A percentile compares a stretch with the other conserved stretches of the same genome.
Evolutionary conservation across 768 basidiomycete genomes (phyloP).

Genomic region (Scleroderma citrinum): DNA sequence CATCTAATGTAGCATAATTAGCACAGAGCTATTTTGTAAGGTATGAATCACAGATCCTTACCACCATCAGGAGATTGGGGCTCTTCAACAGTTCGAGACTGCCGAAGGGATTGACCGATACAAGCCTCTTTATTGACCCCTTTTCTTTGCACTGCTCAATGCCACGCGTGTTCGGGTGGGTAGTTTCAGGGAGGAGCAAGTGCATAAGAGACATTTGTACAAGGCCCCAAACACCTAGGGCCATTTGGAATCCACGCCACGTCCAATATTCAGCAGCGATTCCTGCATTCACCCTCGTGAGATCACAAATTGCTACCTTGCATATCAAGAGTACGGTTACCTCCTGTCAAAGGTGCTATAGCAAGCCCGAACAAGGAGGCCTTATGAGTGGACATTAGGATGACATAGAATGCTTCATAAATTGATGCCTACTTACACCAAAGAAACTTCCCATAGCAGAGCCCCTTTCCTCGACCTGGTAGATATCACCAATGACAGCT

Average conservation of each 20-base stretch:
- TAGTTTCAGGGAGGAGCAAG: constrained; percentile 30
- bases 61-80: constrained; percentile 23
- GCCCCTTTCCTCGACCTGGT: constrained; percentile 55
- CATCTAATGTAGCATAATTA: too few species aligned
- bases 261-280: constrained; percentile 27
- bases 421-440: constrained; percentile 33
- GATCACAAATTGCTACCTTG: neutral
- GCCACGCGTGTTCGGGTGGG: constrained; percentile 26
- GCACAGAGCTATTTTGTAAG: neutral
- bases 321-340: constrained; percentile 23
- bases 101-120: constrained; percentile 29
- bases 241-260: constrained; percentile 28
- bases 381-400: constrained; percentile 12
- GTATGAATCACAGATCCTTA: constrained; percentile 7
- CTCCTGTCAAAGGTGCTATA: constrained; percentile 55
- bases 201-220: constrained; percentile 14
- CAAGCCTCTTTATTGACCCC: constrained; percentile 4
- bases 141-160: constrained; percentile 17
- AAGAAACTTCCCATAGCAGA: constrained; percentile 56
- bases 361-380: constrained; percentile 53
- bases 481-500: constrained; percentile 63
- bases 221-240: constrained; percentile 18
- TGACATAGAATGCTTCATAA: neutral
- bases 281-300: neutral
- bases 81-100: constrained; percentile 24